Evolutionary conservation across 805 yeast species (phyloP).

Genomic region (Candida loeiensis): DNA sequence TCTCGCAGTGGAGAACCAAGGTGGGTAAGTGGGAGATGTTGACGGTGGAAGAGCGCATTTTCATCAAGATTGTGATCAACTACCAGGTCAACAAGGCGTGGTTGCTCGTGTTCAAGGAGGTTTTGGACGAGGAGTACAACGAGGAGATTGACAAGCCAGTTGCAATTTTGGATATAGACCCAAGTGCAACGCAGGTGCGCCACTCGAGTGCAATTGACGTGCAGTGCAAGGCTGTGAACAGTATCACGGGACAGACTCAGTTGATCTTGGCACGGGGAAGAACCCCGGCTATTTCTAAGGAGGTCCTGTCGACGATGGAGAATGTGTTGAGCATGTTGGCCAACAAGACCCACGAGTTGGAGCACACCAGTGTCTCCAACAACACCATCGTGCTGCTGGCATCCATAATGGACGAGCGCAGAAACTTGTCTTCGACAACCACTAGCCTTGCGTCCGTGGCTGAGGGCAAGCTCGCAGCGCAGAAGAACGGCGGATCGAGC

Average conservation of each 20-base stretch:
- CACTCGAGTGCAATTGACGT: constrained; percentile 39
- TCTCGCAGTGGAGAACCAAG: constrained; percentile 41
- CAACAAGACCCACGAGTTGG: neutral
- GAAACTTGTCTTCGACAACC: constrained; percentile 17
- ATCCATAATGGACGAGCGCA: constrained; percentile 34
- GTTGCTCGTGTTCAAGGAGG: constrained; percentile 41
- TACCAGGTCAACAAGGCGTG: constrained; percentile 32
- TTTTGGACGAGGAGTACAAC: constrained; percentile 24
- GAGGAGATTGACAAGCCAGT: constrained; percentile 37
- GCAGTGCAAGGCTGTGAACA: constrained; percentile 30
- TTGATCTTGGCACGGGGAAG: constrained; percentile 34
- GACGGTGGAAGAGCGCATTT: constrained; percentile 33
- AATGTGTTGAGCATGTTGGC: constrained; percentile 26
- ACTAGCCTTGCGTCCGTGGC: constrained; percentile 14
- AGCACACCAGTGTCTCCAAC: constrained; percentile 5
- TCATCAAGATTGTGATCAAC: constrained; percentile 37
- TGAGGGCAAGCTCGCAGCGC: constrained; percentile 2
- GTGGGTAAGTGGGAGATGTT: constrained; percentile 46
- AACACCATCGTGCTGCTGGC: constrained; percentile 36
- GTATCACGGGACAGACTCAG: constrained; percentile 28
- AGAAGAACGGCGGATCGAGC: constrained; percentile 12
- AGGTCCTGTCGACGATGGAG: constrained; percentile 24
- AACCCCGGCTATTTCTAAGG: constrained; percentile 22
- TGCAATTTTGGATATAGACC: constrained; percentile 29
- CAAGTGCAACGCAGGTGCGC: constrained; percentile 21